A percentile compares a stretch with the other conserved stretches of the same genome.
Conservation (phyloP, 306 rosid species). For the Delonix regia region DNA sequence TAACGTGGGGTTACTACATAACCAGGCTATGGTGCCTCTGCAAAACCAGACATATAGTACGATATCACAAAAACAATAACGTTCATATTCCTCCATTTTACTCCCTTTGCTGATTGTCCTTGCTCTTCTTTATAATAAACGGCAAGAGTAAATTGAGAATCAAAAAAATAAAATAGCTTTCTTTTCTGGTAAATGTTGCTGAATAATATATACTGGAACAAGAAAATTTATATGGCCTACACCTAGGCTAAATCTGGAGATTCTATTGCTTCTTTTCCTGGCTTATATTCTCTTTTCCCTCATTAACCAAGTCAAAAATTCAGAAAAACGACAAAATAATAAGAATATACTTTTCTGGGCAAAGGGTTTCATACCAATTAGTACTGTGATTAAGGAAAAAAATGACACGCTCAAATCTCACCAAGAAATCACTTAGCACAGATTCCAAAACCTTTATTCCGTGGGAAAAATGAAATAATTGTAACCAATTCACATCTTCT, state of each 20-base stretch:
- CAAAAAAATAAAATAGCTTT: constrained; percentile 25
- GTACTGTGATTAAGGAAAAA: constrained; percentile 6
- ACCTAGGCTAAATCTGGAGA: constrained; percentile 33
- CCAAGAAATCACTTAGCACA: constrained; percentile 38
- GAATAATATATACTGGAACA: constrained; percentile 15
- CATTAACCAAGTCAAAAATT: constrained; percentile 15
- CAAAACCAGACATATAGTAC: constrained; percentile 3
- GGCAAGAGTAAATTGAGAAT: constrained; percentile 38
- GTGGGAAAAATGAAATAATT: constrained; percentile 6
- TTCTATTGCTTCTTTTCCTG: constrained; percentile 11
- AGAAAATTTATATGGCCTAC: background rate
- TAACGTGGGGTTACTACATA: background rate
- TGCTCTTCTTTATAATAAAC: constrained; percentile 28
- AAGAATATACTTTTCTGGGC: constrained; percentile 29
- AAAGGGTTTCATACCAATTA: constrained; percentile 33
- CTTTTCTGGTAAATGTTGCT: constrained; percentile 2
- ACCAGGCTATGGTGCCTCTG: constrained; percentile 16
- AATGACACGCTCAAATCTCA: constrained; percentile 33
- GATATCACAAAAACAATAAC: constrained; percentile 25
- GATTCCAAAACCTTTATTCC: constrained; percentile 48
- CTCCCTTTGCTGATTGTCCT: constrained; percentile 29
- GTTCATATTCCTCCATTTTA: constrained; percentile 27
- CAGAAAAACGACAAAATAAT: constrained; percentile 21
- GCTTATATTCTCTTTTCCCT: constrained; percentile 14
- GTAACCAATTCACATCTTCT: constrained; percentile 3